phyloP scores from a whole-genome alignment of 306 rosid genomes.

The Acacia crassicarpa region DNA sequence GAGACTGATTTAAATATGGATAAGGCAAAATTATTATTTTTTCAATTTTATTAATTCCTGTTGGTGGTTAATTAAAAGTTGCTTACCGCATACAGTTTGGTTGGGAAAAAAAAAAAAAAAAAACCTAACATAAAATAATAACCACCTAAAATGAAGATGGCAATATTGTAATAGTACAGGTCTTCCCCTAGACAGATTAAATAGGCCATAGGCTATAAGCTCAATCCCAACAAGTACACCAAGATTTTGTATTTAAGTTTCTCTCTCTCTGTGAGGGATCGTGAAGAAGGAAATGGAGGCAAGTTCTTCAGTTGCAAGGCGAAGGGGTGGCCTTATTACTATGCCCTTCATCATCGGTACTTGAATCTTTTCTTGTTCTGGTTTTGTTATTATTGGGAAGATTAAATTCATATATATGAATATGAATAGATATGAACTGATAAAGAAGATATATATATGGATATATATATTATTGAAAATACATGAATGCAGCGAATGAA shows the following conservation, averaged over 20 bases:
- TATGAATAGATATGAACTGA: background rate
- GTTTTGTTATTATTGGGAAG: background rate
- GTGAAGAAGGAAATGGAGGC: slow-evolving; percentile 30
- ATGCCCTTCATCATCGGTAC: slow-evolving; percentile 76
- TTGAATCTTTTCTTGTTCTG: background rate
- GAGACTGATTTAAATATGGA: no score
- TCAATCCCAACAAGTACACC: slow-evolving; percentile 19
- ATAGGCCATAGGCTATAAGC: slow-evolving; percentile 15
- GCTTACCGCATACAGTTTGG: background rate
- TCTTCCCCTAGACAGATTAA: background rate
- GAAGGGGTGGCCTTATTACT: slow-evolving; percentile 60
- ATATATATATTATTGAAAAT: background rate
- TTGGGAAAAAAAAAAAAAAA: background rate
- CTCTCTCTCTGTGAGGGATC: background rate
- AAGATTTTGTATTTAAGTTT: slow-evolving; percentile 19
- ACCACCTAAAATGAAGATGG: background rate
- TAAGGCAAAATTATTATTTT: no score
- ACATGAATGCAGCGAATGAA: slow-evolving; percentile 52
- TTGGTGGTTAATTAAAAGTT: no score
- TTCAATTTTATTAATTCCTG: no score
- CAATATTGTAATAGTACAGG: background rate
- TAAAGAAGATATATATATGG: background rate
- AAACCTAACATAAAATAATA: background rate
- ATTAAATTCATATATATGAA: background rate
- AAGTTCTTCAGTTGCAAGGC: slow-evolving; percentile 24